Evolutionary conservation across 345 rosid genomes (phyloP).

Genomic region (Excoecaria agallocha): DNA sequence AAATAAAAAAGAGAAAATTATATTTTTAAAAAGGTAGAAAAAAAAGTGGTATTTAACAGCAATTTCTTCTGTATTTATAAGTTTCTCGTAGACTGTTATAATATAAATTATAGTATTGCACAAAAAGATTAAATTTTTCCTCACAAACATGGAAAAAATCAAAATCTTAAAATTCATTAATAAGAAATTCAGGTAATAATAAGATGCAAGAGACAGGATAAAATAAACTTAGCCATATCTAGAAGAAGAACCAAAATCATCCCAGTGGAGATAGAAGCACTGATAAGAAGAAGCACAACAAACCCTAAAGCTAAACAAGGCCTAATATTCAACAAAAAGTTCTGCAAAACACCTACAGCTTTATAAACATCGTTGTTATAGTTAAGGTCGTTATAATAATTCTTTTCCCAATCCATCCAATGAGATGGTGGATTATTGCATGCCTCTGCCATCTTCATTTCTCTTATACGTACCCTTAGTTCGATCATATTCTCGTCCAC

Average conservation of each 20-base stretch:
- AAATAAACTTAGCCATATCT: neutral
- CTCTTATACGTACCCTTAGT: slow-evolving; percentile 4
- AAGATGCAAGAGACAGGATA: neutral
- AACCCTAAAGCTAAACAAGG: slow-evolving; percentile 16
- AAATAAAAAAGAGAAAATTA: too few relatives aligned
- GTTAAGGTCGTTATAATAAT: neutral
- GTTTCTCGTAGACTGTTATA: too few relatives aligned
- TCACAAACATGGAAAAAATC: too few relatives aligned
- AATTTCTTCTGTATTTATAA: too few relatives aligned
- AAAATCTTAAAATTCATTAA: too few relatives aligned
- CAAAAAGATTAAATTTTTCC: too few relatives aligned
- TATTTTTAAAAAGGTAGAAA: too few relatives aligned
- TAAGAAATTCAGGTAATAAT: too few relatives aligned
- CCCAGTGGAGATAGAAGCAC: slow-evolving; percentile 2
- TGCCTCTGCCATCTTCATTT: slow-evolving; percentile 3
- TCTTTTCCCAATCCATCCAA: slow-evolving; percentile 23
- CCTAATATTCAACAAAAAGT: slow-evolving; percentile 2
- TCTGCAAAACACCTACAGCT: slow-evolving; percentile 12
- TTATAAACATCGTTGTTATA: slow-evolving; percentile 10
- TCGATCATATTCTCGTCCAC: slow-evolving; percentile 15
- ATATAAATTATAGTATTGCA: too few relatives aligned
- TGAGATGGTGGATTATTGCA: slow-evolving; percentile 5
- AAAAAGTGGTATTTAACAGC: too few relatives aligned
- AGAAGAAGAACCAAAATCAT: neutral
- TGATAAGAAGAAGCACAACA: neutral